phyloP scores from a whole-genome alignment of 1,284 basidiomycete genomes.

The Malassezia restricta region DNA sequence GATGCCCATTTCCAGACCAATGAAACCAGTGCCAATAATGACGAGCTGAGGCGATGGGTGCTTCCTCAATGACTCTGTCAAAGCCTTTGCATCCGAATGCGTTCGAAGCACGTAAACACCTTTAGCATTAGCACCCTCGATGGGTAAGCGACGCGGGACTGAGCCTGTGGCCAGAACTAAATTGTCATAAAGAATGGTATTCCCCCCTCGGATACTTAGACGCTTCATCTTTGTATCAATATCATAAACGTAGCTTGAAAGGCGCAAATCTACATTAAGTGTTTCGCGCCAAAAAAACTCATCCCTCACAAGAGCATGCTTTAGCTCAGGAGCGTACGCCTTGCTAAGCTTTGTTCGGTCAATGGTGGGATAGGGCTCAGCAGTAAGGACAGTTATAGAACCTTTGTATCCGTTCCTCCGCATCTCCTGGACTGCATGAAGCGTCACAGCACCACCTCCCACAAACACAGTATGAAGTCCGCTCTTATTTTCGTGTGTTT shows the following conservation, averaged over 20 bases:
- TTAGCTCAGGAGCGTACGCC: conserved; percentile 62
- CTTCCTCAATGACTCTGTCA: conserved; percentile 56
- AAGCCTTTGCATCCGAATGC: conserved; percentile 61
- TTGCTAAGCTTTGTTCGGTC: conserved; percentile 87
- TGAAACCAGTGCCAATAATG: conserved; percentile 81
- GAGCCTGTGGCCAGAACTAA: conserved; percentile 49
- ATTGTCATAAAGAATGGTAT: conserved; percentile 43
- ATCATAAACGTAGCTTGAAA: conserved; percentile 49
- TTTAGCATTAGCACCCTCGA: conserved; percentile 63
- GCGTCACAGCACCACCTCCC: conserved; percentile 68
- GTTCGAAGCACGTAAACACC: conserved; percentile 68
- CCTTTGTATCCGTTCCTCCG: conserved; percentile 68
- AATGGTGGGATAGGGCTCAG: conserved; percentile 70
- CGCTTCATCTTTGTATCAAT: conserved; percentile 27
- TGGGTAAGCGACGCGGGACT: conserved; percentile 55
- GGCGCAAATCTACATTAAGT: conserved; percentile 63
- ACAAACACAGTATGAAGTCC: conserved; percentile 63
- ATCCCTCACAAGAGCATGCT: conserved; percentile 64
- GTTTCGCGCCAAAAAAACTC: conserved; percentile 66
- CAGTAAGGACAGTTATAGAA: conserved; percentile 65
- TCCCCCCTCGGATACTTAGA: conserved; percentile 46
- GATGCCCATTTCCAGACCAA: conserved; percentile 78
- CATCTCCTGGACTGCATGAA: conserved; percentile 69
- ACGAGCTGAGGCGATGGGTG: conserved; percentile 56
- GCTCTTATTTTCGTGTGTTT: neutral